Evolutionary conservation across 2,329 filamentous ascomycete species (phyloP), one percentile per base, ranked within the genome.

Genomic region (Penicillium nordicum): DNA sequence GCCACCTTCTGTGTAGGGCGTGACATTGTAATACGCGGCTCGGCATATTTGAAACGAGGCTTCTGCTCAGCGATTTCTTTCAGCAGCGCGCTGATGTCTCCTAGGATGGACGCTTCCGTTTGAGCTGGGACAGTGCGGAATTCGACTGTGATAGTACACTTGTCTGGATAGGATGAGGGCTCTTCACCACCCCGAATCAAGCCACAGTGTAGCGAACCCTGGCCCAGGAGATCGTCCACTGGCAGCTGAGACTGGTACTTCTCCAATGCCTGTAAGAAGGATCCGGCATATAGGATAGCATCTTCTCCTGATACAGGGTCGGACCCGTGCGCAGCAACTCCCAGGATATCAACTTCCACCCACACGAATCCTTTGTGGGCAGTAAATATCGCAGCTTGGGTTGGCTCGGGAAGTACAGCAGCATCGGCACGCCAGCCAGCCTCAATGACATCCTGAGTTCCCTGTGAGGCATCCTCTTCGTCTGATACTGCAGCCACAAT

Each of bases 401-500:
- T 82, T 0, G 81, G 78, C 53, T 83, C 81, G 1, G 69, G 73
- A 2, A 84, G 74, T 1, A 84, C 67, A 6, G 81, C 82, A 0
- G 69, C 81, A 53, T 84, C 80, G 1, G 82, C 79, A 30, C 71
- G 71, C 81, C 81, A 84, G 1, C 81, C 82, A 2, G 80, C 79
- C 11, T 69, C 70, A 1, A 84, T 64, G 0, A 84, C 59, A 40
- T 83, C 73, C 55, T 78, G 75, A 0, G 81, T 84, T 1, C 82
- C 82, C 11, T 79, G 78, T 29, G 79, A 82, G 5, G 70, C 65
- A 41, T 74, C 74, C 59, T 84, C 82, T 52, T 84, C 81, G 42
- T 84, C 82, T 0, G 81, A 78, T 3, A 84, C 82, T 1, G 77
- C 81, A 0, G 81, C 73, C 6, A 84, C 70, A 9, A 84, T 78